Conservation (phyloP, 2,329 filamentous ascomycete species). For the Hymenoscyphus fraxineus region DNA sequence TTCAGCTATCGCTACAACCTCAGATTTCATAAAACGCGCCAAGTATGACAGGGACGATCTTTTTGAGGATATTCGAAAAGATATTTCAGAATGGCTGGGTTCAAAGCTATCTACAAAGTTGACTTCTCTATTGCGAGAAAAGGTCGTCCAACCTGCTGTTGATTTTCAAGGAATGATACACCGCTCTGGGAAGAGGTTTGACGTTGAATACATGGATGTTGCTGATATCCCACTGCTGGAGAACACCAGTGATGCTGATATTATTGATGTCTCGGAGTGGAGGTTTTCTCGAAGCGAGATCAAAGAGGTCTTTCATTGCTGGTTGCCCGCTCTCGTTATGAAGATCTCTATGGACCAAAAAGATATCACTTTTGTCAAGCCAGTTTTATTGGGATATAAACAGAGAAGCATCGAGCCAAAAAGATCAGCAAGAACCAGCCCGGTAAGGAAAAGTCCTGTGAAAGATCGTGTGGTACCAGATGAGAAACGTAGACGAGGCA, state of each 20-base stretch:
- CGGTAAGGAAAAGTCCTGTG: not conserved
- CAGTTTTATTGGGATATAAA: not conserved
- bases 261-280: not conserved
- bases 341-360: not conserved
- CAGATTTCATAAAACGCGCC: not conserved
- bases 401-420: not conserved
- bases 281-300: not conserved
- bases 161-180: not conserved
- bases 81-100: not conserved
- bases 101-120: not conserved
- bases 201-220: not conserved
- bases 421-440: not conserved
- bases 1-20: not conserved
- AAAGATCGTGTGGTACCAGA: not conserved
- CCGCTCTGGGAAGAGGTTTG: not conserved
- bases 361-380: not conserved
- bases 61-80: not conserved
- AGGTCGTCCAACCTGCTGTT: not conserved
- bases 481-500: not conserved
- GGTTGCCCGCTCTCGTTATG: not conserved
- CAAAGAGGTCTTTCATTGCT: not conserved
- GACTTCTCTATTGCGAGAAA: not conserved
- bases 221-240: not conserved
- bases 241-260: not conserved
- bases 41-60: not conserved